Evolutionary conservation across 495 filamentous ascomycete genomes (phyloP).

Genomic region (Cudoniella acicularis): DNA sequence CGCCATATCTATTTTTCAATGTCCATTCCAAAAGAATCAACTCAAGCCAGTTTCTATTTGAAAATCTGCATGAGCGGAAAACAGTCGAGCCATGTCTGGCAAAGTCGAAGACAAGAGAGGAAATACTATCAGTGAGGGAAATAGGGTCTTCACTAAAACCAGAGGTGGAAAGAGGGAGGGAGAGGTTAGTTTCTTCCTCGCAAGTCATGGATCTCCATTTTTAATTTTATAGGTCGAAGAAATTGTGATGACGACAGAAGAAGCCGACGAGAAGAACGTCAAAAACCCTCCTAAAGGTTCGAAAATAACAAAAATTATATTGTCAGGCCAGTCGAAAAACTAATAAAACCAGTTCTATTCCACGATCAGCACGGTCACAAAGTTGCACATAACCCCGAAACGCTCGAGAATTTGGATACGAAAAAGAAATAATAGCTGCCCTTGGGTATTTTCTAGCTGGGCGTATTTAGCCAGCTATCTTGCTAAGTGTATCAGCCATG

Average conservation of each 20-base stretch:
- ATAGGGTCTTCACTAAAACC: constrained; percentile 32
- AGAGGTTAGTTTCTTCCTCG: constrained; percentile 12
- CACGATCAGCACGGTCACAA: constrained; percentile 37
- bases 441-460: too few species aligned
- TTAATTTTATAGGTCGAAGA: constrained; percentile 29
- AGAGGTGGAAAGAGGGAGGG: constrained; percentile 35
- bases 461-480: too few species aligned
- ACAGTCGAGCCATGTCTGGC: constrained; percentile 10
- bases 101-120: constrained; percentile 32
- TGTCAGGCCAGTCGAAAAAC: not conserved
- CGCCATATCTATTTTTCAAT: too few species aligned
- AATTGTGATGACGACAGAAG: constrained; percentile 30
- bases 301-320: too few species aligned
- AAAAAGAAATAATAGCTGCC: constrained; percentile 4
- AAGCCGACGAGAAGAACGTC: constrained; percentile 34
- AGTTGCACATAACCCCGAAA: constrained; percentile 34
- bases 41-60: too few species aligned
- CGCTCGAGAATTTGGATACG: constrained; percentile 26
- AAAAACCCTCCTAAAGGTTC: constrained; percentile 41
- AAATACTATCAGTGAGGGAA: constrained; percentile 34
- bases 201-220: not conserved
- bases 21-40: too few species aligned
- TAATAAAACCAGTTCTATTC: constrained; percentile 15
- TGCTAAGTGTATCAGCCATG: too few species aligned
- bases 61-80: too few species aligned